These are phyloP conservation scores for Biscogniauxia sp. DNA, from an alignment of 2,329 filamentous ascomycete species.

Conservation along the genomic window DNA sequence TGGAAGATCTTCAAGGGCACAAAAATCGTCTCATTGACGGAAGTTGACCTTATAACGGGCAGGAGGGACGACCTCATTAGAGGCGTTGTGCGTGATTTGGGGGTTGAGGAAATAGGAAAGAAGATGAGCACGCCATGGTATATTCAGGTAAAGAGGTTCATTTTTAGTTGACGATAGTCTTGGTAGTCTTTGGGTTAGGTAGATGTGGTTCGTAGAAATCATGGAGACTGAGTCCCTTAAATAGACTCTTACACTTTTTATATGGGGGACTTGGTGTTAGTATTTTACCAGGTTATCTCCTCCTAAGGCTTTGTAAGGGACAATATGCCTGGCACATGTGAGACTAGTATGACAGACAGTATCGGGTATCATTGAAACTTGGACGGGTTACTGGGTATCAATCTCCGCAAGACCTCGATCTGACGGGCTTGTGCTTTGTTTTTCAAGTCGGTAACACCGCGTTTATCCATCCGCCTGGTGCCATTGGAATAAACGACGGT, in stretches of 20 bases:
- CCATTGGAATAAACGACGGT: conserved; percentile 69
- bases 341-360: not conserved
- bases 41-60: conserved; percentile 26
- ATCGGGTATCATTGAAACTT: conserved; percentile 42
- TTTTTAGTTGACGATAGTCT: conserved; percentile 13
- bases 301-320: no score
- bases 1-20: conserved; percentile 30
- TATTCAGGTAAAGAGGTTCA: conserved; percentile 16
- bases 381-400: conserved; percentile 63
- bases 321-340: not conserved
- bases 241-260: no score
- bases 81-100: conserved; percentile 1
- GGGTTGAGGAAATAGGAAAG: not conserved
- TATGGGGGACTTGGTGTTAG: no score
- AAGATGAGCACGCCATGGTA: conserved; percentile 12
- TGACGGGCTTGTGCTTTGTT: conserved; percentile 65
- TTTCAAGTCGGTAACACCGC: conserved; percentile 61
- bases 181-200: not conserved
- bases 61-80: conserved; percentile 17
- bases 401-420: conserved; percentile 62
- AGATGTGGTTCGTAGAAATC: no score
- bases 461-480: conserved; percentile 54
- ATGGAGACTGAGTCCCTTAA: no score
- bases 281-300: no score
- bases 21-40: conserved; percentile 18